Percentiles rank a stretch among this genome's conserved stretches.
These are phyloP conservation scores for Zalerion maritima DNA, from an alignment of 495 filamentous ascomycete genomes.

Conservation along the genomic window DNA sequence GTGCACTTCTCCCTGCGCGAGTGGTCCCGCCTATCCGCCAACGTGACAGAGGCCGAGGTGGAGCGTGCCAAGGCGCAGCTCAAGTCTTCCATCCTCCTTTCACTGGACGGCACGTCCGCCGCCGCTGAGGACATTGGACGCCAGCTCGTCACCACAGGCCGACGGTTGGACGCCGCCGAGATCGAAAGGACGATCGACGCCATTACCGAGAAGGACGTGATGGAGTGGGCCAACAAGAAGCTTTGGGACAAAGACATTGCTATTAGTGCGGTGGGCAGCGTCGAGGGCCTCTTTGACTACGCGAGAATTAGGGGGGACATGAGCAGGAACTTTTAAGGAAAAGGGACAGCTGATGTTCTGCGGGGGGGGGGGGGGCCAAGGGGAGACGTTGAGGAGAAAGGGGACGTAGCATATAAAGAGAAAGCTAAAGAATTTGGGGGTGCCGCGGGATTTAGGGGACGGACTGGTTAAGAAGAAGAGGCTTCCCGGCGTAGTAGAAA, in stretches of 20 bases:
- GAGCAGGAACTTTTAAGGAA: constrained; percentile 54
- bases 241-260: constrained; percentile 97
- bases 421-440: no score
- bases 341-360: no score
- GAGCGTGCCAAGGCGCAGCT: constrained; percentile 99
- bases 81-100: constrained; percentile 93
- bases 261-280: constrained; percentile 76
- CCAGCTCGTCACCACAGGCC: constrained; percentile 93
- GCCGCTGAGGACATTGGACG: constrained; percentile 97
- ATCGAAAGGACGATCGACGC: constrained; percentile 77
- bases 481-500: no score
- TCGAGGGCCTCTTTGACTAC: constrained; percentile 89
- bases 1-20: constrained; percentile 97
- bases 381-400: no score
- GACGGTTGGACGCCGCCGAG: constrained; percentile 79
- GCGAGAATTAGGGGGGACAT: constrained; percentile 77
- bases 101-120: constrained; percentile 91
- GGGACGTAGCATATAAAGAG: no score
- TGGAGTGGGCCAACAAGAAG: constrained; percentile 78
- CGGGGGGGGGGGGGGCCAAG: no score
- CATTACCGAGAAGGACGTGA: constrained; percentile 93
- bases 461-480: no score
- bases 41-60: constrained; percentile 76
- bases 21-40: constrained; percentile 83
- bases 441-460: no score